Percentiles rank a stretch among this genome's conserved stretches.
Evolutionary conservation across 2,329 filamentous ascomycete genomes (phyloP).

Genomic region (Aspergillus sp.): DNA sequence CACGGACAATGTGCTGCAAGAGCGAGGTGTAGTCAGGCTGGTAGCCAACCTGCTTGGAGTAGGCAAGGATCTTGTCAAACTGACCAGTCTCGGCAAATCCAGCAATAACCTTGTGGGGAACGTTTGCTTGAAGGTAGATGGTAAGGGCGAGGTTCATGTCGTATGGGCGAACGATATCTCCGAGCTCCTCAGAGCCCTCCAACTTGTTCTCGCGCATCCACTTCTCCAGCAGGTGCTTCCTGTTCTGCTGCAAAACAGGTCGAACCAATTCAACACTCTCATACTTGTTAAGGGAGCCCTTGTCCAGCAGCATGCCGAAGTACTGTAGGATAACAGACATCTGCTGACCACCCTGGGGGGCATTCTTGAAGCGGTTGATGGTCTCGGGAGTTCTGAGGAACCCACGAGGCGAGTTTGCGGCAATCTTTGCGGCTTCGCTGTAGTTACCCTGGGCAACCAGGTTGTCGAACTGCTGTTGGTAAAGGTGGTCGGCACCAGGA

Average conservation of each 20-base stretch:
- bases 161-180: constrained; percentile 86
- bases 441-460: constrained; percentile 76
- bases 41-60: constrained; percentile 78
- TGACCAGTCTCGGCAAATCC: constrained; percentile 93
- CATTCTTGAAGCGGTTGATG: constrained; percentile 90
- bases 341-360: constrained; percentile 66
- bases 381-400: constrained; percentile 93
- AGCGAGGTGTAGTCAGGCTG: constrained; percentile 93
- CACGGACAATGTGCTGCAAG: constrained; percentile 84
- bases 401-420: constrained; percentile 90
- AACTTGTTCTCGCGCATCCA: constrained; percentile 97
- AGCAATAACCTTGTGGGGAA: constrained; percentile 89
- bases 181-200: constrained; percentile 91
- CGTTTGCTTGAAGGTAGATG: constrained; percentile 87
- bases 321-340: constrained; percentile 96
- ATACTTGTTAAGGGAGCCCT: constrained; percentile 85
- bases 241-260: constrained; percentile 86
- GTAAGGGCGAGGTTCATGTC: constrained; percentile 81
- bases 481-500: constrained; percentile 89
- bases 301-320: constrained; percentile 94
- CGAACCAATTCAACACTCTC: constrained; percentile 92
- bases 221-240: constrained; percentile 94
- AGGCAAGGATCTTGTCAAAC: constrained; percentile 94
- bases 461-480: constrained; percentile 87
- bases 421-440: constrained; percentile 86